Evolutionary conservation across 2,329 filamentous ascomycete species (phyloP).

Genomic region (Cadophora gregata): DNA sequence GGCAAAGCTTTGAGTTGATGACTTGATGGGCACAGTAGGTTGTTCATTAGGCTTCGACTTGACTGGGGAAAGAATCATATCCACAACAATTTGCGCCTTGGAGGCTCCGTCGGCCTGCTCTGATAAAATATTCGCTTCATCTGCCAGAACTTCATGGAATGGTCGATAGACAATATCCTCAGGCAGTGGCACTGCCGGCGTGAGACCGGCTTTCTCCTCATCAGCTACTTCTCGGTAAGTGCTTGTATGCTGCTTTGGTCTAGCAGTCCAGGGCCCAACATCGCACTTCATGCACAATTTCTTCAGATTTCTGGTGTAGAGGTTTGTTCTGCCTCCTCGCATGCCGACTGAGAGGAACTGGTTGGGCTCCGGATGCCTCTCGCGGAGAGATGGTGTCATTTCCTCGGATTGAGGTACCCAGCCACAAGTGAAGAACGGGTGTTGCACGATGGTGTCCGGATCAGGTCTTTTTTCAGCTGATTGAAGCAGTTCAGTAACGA

Average conservation of each 20-base stretch:
- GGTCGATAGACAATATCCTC: constrained; percentile 68
- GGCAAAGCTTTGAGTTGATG: constrained; percentile 68
- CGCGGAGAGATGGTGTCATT: constrained; percentile 63
- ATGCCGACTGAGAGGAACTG: constrained; percentile 57
- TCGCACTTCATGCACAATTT: constrained; percentile 63
- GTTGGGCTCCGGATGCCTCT: constrained; percentile 61
- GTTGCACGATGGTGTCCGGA: constrained; percentile 79
- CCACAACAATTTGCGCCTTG: constrained; percentile 28
- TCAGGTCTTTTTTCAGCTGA: constrained; percentile 77
- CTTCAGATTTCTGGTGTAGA: constrained; percentile 55
- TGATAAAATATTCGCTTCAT: constrained; percentile 47
- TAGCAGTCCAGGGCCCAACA: constrained; percentile 60
- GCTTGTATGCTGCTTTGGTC: constrained; percentile 54
- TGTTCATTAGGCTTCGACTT: constrained; percentile 23
- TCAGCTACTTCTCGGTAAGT: constrained; percentile 69
- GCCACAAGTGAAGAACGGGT: constrained; percentile 78
- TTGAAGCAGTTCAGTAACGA: constrained; percentile 77
- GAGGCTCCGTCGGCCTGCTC: constrained; percentile 24
- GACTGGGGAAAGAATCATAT: constrained; percentile 26
- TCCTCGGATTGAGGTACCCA: constrained; percentile 70
- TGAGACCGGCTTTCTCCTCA: constrained; percentile 71
- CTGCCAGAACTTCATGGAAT: constrained; percentile 64
- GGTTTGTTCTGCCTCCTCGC: constrained; percentile 49
- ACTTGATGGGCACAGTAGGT: constrained; percentile 42
- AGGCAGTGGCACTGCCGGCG: constrained; percentile 65